Evolutionary conservation across 441 rosid species (phyloP).

Genomic region (Gossypium schwendimanii): DNA sequence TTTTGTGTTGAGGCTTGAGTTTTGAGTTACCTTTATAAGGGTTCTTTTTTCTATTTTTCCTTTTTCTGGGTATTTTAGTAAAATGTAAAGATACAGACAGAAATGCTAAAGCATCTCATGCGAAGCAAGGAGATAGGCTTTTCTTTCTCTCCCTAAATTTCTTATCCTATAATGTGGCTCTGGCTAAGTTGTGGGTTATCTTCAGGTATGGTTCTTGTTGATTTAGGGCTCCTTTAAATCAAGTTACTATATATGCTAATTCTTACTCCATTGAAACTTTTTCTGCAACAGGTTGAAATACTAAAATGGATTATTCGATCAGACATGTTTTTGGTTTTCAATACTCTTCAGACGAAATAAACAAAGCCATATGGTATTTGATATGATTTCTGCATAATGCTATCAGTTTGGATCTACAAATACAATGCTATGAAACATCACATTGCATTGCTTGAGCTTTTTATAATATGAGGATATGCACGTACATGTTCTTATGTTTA

Average conservation of each 20-base stretch:
- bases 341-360: neutral
- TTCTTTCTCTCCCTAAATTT: conserved; percentile 21
- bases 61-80: conserved; percentile 25
- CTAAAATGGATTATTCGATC: conserved; percentile 11
- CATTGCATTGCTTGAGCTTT: neutral
- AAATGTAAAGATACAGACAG: conserved; percentile 50
- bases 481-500: neutral
- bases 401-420: neutral
- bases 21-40: conserved; percentile 27
- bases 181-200: conserved; percentile 33
- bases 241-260: conserved; percentile 20
- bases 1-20: conserved; percentile 68
- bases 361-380: neutral
- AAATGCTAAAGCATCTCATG: conserved; percentile 55
- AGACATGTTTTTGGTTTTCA: neutral
- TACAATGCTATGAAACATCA: neutral
- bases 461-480: neutral
- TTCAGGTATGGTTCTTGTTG: conserved; percentile 21
- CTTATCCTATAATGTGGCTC: conserved; percentile 35
- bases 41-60: conserved; percentile 24
- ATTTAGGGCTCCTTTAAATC: too few relatives aligned
- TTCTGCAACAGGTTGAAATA: conserved; percentile 21
- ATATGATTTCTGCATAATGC: neutral
- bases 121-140: conserved; percentile 43
- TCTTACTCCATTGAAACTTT: conserved; percentile 26